phyloP scores from a whole-genome alignment of 2,329 filamentous ascomycete species.

The Arthrocladium fulminans region DNA sequence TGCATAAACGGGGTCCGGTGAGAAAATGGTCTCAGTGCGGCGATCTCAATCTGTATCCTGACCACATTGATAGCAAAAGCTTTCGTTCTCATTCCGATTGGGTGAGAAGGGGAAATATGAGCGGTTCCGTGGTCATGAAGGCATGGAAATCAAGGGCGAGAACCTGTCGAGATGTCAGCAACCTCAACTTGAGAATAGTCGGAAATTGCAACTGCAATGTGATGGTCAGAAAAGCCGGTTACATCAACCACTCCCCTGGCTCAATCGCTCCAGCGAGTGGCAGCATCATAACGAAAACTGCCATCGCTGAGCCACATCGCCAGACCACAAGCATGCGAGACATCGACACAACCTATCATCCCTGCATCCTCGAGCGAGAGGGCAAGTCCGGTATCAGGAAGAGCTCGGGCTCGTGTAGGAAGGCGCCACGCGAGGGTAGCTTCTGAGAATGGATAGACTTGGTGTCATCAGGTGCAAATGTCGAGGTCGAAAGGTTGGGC shows the following conservation, averaged over 20 bases:
- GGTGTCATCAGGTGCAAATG: slow-evolving; percentile 43
- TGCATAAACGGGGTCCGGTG: too few relatives aligned
- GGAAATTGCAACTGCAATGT: background rate
- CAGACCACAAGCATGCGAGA: slow-evolving; percentile 6
- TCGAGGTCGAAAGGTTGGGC: background rate
- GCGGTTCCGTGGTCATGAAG: too few relatives aligned
- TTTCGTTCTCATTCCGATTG: too few relatives aligned
- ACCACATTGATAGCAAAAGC: too few relatives aligned
- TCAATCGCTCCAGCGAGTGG: slow-evolving; percentile 6
- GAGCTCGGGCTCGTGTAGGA: slow-evolving; percentile 24
- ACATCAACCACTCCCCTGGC: slow-evolving; percentile 21
- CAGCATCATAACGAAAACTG: slow-evolving; percentile 17
- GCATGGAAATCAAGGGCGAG: background rate
- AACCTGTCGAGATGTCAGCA: background rate
- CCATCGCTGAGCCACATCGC: slow-evolving; percentile 6
- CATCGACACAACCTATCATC: slow-evolving; percentile 39
- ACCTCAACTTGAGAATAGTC: background rate
- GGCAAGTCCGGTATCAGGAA: slow-evolving; percentile 39
- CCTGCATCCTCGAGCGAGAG: slow-evolving; percentile 20
- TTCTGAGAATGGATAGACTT: slow-evolving; percentile 57
- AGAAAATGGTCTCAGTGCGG: too few relatives aligned
- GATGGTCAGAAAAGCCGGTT: slow-evolving; percentile 21
- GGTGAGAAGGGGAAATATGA: too few relatives aligned
- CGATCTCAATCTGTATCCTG: too few relatives aligned
- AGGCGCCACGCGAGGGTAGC: slow-evolving; percentile 28